Evolutionary conservation across 1,284 basidiomycete species (phyloP).

Genomic region (Pseudozyma thailandica): DNA sequence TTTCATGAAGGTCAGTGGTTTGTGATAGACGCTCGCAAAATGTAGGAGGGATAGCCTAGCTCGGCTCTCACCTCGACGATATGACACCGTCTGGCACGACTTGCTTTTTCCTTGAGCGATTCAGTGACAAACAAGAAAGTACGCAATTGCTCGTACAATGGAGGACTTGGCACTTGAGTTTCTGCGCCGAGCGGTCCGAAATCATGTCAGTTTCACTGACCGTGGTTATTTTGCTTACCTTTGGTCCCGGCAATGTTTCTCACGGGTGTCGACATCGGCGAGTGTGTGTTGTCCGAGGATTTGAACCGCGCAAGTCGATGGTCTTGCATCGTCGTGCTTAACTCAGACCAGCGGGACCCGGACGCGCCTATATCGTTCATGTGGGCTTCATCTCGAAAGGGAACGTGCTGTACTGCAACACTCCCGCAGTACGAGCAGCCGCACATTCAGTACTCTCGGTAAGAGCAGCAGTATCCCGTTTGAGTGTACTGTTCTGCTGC

Average conservation of each 20-base stretch:
- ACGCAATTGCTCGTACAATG: slow-evolving; percentile 11
- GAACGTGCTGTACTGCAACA: slow-evolving; percentile 5
- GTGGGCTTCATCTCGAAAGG: background rate
- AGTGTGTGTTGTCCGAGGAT: slow-evolving; percentile 1
- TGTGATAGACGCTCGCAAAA: background rate
- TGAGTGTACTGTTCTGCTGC: slow-evolving; percentile 1
- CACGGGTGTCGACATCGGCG: background rate
- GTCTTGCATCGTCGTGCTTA: slow-evolving; percentile 1
- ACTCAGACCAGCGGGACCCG: slow-evolving; percentile 2
- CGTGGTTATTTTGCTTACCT: background rate
- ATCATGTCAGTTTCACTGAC: no score
- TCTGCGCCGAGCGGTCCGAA: no score
- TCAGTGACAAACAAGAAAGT: slow-evolving; percentile 14
- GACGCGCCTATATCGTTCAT: background rate
- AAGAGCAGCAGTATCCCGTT: slow-evolving; percentile 10
- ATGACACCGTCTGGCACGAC: no score
- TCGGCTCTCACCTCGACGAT: background rate
- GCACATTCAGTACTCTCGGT: slow-evolving; percentile 8
- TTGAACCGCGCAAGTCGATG: slow-evolving; percentile 10
- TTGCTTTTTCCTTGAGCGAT: no score
- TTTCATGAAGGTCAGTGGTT: background rate
- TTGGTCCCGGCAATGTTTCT: background rate
- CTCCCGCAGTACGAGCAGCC: slow-evolving; percentile 8
- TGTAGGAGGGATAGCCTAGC: no score
- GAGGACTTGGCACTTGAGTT: background rate